These are phyloP conservation scores for Truncatella angustata DNA, from an alignment of 2,329 filamentous ascomycete species.

Conservation along the genomic window DNA sequence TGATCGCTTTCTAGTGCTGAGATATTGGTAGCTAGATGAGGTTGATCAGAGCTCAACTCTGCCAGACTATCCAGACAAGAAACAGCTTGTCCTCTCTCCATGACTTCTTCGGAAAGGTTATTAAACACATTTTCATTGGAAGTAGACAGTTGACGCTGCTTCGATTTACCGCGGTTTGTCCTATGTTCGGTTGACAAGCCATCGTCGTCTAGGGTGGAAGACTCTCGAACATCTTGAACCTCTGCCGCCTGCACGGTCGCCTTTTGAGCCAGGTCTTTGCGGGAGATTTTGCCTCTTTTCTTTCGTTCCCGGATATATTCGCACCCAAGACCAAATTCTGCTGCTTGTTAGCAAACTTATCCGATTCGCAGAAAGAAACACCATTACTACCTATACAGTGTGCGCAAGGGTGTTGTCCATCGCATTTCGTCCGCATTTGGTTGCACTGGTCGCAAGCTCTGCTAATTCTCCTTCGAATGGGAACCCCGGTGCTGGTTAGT, in stretches of 20 bases:
- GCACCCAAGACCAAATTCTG: conserved; percentile 84
- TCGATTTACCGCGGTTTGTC: conserved; percentile 28
- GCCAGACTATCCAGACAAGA: conserved; percentile 51
- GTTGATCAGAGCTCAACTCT: conserved; percentile 45
- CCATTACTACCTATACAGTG: conserved; percentile 84
- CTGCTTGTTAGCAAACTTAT: neutral
- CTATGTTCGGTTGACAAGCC: conserved; percentile 37
- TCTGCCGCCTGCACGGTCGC: conserved; percentile 60
- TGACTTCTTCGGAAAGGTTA: conserved; percentile 39
- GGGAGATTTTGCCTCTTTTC: conserved; percentile 89
- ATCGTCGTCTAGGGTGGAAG: conserved; percentile 32
- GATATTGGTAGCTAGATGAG: conserved; percentile 44
- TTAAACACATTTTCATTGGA: conserved; percentile 32
- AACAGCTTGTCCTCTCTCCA: conserved; percentile 39
- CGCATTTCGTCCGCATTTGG: conserved; percentile 89
- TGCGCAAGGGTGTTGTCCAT: conserved; percentile 86
- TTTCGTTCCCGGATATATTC: conserved; percentile 92
- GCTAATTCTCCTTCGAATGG: conserved; percentile 83
- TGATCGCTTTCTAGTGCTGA: conserved; percentile 45
- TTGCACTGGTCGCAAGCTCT: conserved; percentile 96
- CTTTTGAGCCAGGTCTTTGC: conserved; percentile 79
- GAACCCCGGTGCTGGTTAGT: conserved; percentile 52
- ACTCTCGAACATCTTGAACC: conserved; percentile 36
- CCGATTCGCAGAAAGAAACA: too few relatives aligned
- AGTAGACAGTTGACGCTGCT: conserved; percentile 32